Percentiles rank a stretch among this genome's conserved stretches.
Conservation (phyloP, 2,329 filamentous ascomycete genomes). For the Trematosphaeria pertusa region DNA sequence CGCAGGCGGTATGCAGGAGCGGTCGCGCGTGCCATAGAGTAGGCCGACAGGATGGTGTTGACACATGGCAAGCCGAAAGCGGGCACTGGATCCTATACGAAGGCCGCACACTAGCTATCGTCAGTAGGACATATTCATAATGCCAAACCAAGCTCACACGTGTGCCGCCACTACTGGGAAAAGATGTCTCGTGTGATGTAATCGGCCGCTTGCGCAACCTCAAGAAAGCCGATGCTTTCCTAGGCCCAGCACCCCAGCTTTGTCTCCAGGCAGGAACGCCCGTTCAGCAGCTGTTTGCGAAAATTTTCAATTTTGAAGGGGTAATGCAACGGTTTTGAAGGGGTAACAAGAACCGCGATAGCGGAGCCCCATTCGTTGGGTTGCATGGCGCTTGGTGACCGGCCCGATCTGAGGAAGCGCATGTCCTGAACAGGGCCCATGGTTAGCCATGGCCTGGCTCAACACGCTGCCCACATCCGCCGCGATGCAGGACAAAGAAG, state of each 20-base stretch:
- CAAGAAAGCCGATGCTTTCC: conserved; percentile 34
- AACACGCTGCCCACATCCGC: too few species aligned
- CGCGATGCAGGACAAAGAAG: too few species aligned
- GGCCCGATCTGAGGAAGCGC: conserved; percentile 14
- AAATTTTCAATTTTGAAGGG: conserved; percentile 48
- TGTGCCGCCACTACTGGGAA: conserved; percentile 1
- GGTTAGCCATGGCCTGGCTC: too few species aligned
- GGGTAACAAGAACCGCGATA: conserved; percentile 11
- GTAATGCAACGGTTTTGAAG: conserved; percentile 44
- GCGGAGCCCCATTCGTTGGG: background rate
- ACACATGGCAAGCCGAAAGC: too few species aligned
- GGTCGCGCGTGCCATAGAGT: too few species aligned
- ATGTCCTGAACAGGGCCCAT: too few species aligned
- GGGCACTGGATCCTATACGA: too few species aligned
- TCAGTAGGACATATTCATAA: background rate
- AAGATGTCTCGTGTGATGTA: conserved; percentile 10
- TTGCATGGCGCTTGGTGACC: conserved; percentile 1
- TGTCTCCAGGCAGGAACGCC: background rate
- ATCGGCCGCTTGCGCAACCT: conserved; percentile 2
- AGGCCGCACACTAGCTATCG: too few species aligned
- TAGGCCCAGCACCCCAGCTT: conserved; percentile 2
- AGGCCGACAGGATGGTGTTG: too few species aligned
- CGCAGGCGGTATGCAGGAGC: too few species aligned
- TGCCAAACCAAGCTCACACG: conserved; percentile 10
- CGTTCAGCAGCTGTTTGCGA: background rate